Conservation (phyloP, 108 stramenopile species). For the Cyclotella cryptica region DNA sequence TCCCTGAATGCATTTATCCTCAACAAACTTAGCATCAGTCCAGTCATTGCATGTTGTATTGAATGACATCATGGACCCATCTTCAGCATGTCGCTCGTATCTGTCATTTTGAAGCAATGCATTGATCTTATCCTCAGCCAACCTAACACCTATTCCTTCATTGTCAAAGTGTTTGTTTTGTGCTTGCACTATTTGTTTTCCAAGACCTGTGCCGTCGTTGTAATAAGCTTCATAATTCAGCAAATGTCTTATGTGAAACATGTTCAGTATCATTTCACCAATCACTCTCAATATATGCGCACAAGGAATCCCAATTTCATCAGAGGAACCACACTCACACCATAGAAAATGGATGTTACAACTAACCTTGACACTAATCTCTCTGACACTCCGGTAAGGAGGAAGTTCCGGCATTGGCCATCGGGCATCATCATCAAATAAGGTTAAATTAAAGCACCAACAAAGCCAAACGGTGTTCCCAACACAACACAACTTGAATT, state of each 20-base stretch:
- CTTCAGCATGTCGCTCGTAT: too few species aligned
- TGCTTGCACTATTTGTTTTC: neutral
- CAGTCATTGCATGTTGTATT: too few species aligned
- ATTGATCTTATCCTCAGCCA: too few species aligned
- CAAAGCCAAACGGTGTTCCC: neutral
- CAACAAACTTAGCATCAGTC: too few species aligned
- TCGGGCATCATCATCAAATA: neutral
- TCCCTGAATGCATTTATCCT: too few species aligned
- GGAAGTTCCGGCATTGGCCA: neutral
- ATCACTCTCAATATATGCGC: neutral
- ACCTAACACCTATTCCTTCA: too few species aligned
- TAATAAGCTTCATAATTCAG: neutral
- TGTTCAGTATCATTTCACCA: neutral
- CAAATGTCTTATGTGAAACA: conserved; percentile 1
- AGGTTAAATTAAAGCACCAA: neutral
- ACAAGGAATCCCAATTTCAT: neutral
- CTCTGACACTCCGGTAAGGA: neutral
- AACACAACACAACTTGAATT: neutral
- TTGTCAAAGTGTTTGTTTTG: too few species aligned
- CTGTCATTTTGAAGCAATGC: too few species aligned
- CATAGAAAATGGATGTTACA: too few species aligned
- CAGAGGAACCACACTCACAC: neutral
- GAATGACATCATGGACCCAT: too few species aligned
- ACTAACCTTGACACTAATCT: neutral
- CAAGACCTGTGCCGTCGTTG: neutral